Evolutionary conservation across 1,284 basidiomycete species (phyloP).

Genomic region (Ceratobasidium sp.): DNA sequence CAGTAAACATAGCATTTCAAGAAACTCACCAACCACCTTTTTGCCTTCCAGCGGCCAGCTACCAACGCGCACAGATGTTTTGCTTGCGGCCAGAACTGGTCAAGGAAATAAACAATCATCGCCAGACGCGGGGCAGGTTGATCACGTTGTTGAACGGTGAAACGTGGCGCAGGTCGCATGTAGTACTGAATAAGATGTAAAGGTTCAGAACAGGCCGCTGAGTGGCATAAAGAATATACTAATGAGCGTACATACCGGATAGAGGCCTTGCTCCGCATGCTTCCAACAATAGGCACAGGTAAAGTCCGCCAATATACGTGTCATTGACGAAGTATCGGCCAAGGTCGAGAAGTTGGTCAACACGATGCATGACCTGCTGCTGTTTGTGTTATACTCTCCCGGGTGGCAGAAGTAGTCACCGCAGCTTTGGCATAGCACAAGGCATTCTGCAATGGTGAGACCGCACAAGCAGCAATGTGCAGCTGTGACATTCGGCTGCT

Average conservation of each 20-base stretch:
- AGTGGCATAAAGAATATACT: no score
- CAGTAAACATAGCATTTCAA: no score
- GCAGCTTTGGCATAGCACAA: background rate
- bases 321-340: background rate
- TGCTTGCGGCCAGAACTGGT: slow-evolving; percentile 28
- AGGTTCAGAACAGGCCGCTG: background rate
- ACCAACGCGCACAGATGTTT: slow-evolving; percentile 9
- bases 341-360: background rate
- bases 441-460: background rate
- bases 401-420: background rate
- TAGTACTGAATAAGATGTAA: background rate
- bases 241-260: slow-evolving; percentile 1
- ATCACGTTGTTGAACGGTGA: background rate
- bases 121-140: slow-evolving; percentile 1
- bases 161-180: background rate
- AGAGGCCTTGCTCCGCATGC: background rate
- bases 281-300: slow-evolving; percentile 17
- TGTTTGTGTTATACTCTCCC: background rate
- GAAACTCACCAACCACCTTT: slow-evolving; percentile 15
- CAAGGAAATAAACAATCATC: slow-evolving; percentile 18
- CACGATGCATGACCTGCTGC: background rate
- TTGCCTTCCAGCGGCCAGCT: background rate
- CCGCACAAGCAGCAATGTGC: background rate
- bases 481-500: background rate
- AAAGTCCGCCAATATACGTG: background rate